Conservation (phyloP, 2,329 filamentous ascomycete genomes). For the Fusarium circinatum region DNA sequence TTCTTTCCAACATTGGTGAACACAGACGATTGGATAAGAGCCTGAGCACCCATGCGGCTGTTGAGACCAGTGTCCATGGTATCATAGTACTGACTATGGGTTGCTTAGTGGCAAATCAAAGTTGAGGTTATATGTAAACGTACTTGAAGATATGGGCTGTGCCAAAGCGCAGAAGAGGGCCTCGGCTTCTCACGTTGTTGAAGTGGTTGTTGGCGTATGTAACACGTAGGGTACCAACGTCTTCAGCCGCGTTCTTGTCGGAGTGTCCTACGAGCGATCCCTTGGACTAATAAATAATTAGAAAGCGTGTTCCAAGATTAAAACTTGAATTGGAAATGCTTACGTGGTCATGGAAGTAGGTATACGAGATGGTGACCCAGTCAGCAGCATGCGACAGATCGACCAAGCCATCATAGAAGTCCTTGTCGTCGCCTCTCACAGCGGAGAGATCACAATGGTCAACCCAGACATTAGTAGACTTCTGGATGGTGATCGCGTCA, state of each 20-base stretch:
- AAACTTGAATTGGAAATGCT: too few relatives aligned
- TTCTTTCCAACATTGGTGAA: conserved; percentile 41
- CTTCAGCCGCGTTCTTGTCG: conserved; percentile 66
- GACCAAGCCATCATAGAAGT: conserved; percentile 56
- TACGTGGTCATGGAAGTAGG: conserved; percentile 55
- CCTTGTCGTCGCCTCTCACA: conserved; percentile 52
- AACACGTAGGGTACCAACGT: conserved; percentile 66
- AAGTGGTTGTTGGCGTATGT: conserved; percentile 72
- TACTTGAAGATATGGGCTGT: conserved; percentile 61
- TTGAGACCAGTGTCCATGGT: conserved; percentile 43
- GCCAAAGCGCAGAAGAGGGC: conserved; percentile 69
- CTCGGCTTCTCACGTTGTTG: conserved; percentile 68
- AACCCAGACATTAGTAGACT: conserved; percentile 59
- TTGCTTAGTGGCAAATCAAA: not conserved
- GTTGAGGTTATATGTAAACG: fast-evolving
- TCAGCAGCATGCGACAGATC: conserved; percentile 58
- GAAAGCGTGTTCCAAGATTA: too few relatives aligned
- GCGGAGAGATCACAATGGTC: conserved; percentile 57
- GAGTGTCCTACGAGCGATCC: conserved; percentile 69
- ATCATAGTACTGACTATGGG: conserved; percentile 34
- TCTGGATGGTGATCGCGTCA: conserved; percentile 63
- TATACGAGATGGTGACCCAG: conserved; percentile 55
- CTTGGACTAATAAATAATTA: conserved; percentile 52
- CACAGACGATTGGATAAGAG: conserved; percentile 37
- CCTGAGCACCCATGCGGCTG: conserved; percentile 39